These are phyloP conservation scores for Populus tomentosa DNA, from an alignment of 441 rosid species.

Conservation along the genomic window DNA sequence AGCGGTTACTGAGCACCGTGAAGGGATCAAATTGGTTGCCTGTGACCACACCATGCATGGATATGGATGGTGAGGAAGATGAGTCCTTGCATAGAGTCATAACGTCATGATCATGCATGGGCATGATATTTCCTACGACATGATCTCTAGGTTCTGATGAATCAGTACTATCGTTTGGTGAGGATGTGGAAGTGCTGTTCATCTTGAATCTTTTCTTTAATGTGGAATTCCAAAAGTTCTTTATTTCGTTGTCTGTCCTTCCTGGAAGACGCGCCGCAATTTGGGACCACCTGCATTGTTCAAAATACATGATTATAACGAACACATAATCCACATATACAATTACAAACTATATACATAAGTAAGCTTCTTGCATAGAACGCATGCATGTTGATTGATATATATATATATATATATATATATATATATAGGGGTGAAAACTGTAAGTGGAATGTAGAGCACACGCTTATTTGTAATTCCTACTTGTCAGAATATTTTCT, in stretches of 20 bases:
- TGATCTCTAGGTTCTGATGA: conserved; percentile 36
- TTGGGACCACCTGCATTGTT: conserved; percentile 78
- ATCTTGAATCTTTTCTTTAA: conserved; percentile 69
- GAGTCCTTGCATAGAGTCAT: conserved; percentile 50
- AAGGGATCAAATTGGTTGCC: conserved; percentile 33
- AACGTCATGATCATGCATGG: conserved; percentile 32
- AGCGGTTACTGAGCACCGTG: conserved; percentile 26
- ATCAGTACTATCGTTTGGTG: conserved; percentile 51
- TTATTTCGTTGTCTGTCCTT: conserved; percentile 91
- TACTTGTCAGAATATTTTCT: no score
- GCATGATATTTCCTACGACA: conserved; percentile 32
- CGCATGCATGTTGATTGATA: no score
- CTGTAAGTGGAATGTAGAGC: no score
- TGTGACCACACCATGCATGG: conserved; percentile 30
- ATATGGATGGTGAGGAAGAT: conserved; percentile 28
- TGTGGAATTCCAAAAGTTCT: conserved; percentile 95
- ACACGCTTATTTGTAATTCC: no score
- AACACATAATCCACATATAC: neutral
- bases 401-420: neutral
- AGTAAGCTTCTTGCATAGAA: no score
- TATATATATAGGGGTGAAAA: neutral
- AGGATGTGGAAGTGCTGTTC: conserved; percentile 40
- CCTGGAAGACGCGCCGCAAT: conserved; percentile 95
- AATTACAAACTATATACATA: no score
- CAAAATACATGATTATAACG: neutral